Base-by-base conservation (phyloP, 352 stramenopile species). In the Phytopythium boreale region DNA sequence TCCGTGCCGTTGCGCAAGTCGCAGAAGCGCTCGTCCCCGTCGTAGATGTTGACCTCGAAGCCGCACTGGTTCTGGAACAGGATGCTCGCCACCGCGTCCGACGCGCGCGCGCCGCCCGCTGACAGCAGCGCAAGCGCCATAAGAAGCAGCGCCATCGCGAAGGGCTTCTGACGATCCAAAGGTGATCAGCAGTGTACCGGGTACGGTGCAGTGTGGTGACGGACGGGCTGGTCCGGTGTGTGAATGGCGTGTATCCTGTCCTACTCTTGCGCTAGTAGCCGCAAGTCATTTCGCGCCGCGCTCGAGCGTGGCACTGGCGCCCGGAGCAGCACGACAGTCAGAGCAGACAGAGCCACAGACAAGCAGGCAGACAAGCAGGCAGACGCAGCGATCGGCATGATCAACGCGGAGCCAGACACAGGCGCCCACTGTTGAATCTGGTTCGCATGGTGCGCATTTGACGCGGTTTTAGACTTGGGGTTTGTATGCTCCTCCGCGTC, bases 31-130 rank as follows among this genome's bases (percentile, higher is more conserved):
- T 61, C 56, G 15, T 20, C 17, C 1, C 39, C 56, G 56, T 61
- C 56, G 26, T 41, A 61, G 37, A 61, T 26, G 56, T 17, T 51
- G 11, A 61, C 56, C 39, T 39, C 22, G 56, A 52, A 19, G 24
- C 24, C 39, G 22, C 56, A 61, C 39, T 29, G 56, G 56, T 61
- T 61, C 56, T 52, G 24, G 56, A 61, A 61, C 12, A 61, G 24
- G 39, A 61, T 49, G 56, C 56, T 19, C 22, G 56, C 37, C 34
- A 39, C 27, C 22, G 24, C 29, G 29, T 26, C 51, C 27, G 27
- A 8, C 37, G 34, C 36, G 39, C 56, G n/a, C n/a, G n/a, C 24
- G 8, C 4, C 14, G 4, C 12, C 59, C 11, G 22, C n/a, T 6
- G 46, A 19, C 31, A 58, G 4, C 36, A 52, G 14, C 27, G 50